Evolutionary conservation across 768 basidiomycete species (phyloP).

Genomic region (Termitomyces sp.): DNA sequence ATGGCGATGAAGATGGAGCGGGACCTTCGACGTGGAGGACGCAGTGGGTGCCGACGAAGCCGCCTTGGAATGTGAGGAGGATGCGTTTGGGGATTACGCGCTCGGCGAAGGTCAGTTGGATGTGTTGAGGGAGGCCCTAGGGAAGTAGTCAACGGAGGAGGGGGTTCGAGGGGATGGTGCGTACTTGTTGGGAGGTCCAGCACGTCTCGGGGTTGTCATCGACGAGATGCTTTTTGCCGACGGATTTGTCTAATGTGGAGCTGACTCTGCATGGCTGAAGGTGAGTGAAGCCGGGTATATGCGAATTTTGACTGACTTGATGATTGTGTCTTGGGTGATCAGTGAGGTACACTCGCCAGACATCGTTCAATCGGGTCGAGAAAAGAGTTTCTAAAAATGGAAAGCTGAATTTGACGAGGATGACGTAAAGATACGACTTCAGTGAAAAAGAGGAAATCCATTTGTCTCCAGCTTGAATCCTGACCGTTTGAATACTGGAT

Average conservation of each 20-base stretch:
- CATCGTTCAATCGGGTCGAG: too few relatives aligned
- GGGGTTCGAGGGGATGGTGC: background rate
- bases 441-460: too few relatives aligned
- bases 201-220: conserved; percentile 76
- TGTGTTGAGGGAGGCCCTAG: conserved; percentile 73
- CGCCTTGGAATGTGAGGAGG: conserved; percentile 76
- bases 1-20: conserved; percentile 20
- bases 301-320: too few relatives aligned
- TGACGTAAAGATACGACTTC: too few relatives aligned
- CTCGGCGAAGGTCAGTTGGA: conserved; percentile 56
- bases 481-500: too few relatives aligned
- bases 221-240: conserved; percentile 62
- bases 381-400: too few relatives aligned
- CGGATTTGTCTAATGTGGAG: conserved; percentile 71
- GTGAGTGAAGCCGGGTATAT: too few relatives aligned
- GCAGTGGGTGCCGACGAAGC: conserved; percentile 74
- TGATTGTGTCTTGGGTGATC: conserved; percentile 35
- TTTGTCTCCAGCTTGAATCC: too few relatives aligned
- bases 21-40: conserved; percentile 37
- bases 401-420: too few relatives aligned
- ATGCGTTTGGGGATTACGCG: conserved; percentile 53
- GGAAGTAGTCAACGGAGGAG: too few relatives aligned
- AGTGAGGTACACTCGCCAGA: conserved; percentile 30
- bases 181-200: conserved; percentile 79
- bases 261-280: too few relatives aligned